A percentile compares a stretch with the other conserved stretches of the same genome.
phyloP scores from a whole-genome alignment of 1,139 yeast species.

The Meyerozyma elateridarum region DNA sequence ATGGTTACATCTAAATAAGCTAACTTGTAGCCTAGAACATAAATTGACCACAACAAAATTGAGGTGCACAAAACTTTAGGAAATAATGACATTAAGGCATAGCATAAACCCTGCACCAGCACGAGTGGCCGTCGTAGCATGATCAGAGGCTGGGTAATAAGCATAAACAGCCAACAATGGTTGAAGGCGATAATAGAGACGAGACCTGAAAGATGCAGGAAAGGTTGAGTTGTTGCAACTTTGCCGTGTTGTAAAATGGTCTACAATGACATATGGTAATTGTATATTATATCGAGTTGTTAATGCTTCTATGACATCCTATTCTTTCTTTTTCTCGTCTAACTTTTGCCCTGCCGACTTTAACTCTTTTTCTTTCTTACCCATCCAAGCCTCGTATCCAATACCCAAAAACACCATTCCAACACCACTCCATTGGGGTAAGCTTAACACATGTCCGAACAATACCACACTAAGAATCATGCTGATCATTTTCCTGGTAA shows the following conservation, averaged over 20 bases:
- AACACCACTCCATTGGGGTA: constrained; percentile 76
- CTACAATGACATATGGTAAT: no score
- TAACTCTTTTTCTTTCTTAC: constrained; percentile 5
- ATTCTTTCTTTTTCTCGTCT: constrained; percentile 2
- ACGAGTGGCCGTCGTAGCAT: constrained; percentile 3
- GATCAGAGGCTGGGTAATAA: no score
- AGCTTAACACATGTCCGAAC: constrained; percentile 68
- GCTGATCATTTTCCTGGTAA: constrained; percentile 92
- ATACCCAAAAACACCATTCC: constrained; percentile 78
- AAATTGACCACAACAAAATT: constrained; percentile 56
- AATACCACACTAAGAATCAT: constrained; percentile 85
- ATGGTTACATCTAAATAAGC: constrained; percentile 16
- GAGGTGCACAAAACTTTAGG: constrained; percentile 56
- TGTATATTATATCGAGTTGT: no score
- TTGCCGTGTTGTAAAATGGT: no score
- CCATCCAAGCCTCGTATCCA: constrained; percentile 53
- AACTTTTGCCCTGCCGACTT: neutral
- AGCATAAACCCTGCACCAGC: constrained; percentile 29
- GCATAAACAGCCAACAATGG: no score
- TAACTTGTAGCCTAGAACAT: constrained; percentile 26
- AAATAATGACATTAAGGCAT: constrained; percentile 46
- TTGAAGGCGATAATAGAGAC: no score
- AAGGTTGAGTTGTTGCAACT: no score
- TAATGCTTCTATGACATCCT: constrained; percentile 2
- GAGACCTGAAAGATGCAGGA: no score